Conservation (phyloP, 2,329 filamentous ascomycete species). For the Aspergillus jensenii region DNA sequence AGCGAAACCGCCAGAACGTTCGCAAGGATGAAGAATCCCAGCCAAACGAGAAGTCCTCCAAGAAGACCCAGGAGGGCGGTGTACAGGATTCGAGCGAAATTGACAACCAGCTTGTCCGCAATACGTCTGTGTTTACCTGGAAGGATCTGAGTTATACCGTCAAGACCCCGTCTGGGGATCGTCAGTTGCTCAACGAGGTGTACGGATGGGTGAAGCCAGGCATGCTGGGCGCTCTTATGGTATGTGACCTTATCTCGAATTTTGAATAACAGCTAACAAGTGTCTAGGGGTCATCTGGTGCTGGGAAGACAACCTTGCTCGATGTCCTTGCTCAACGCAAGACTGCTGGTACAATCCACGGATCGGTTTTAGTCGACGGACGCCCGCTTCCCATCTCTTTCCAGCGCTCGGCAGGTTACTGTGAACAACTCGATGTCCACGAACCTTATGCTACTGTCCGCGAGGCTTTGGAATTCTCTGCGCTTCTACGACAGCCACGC, state of each 20-base stretch:
- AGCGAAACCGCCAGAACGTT: slow-evolving; percentile 32
- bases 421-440: slow-evolving; percentile 68
- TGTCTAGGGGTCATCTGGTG: slow-evolving; percentile 64
- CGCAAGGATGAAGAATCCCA: slow-evolving; percentile 53
- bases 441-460: slow-evolving; percentile 65
- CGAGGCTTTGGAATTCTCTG: slow-evolving; percentile 67
- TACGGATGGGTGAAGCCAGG: slow-evolving; percentile 77
- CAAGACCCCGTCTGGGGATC: slow-evolving; percentile 55
- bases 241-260: background rate
- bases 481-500: slow-evolving; percentile 59
- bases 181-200: slow-evolving; percentile 64
- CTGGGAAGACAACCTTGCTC: slow-evolving; percentile 73
- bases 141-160: slow-evolving; percentile 71
- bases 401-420: slow-evolving; percentile 67
- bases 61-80: slow-evolving; percentile 20
- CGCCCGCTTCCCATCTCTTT: slow-evolving; percentile 60
- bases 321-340: slow-evolving; percentile 74
- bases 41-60: slow-evolving; percentile 22
- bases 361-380: slow-evolving; percentile 67
- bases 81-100: slow-evolving; percentile 21
- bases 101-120: slow-evolving; percentile 54
- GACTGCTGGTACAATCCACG: slow-evolving; percentile 59
- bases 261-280: background rate
- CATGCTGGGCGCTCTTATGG: slow-evolving; percentile 71
- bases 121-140: slow-evolving; percentile 72